These are phyloP conservation scores for Monosporascus sp. DNA, from an alignment of 2,329 filamentous ascomycete species.

Conservation along the genomic window DNA sequence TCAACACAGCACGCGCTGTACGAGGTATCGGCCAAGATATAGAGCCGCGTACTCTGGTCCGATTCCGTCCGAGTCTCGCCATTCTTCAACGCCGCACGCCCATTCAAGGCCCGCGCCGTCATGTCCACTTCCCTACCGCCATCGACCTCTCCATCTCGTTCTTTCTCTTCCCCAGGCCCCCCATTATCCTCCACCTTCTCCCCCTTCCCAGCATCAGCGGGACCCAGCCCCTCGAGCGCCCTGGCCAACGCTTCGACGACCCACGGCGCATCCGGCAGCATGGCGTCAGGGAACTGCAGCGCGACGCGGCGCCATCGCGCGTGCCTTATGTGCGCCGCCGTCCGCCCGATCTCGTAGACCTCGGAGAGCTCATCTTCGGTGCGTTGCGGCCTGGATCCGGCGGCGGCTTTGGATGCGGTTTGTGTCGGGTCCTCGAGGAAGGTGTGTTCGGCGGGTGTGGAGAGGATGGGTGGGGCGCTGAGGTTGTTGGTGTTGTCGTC, in stretches of 20 bases:
- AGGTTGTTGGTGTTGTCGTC: constrained; percentile 32
- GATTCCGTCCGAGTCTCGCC: not conserved
- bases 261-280: constrained; percentile 79
- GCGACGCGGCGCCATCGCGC: constrained; percentile 73
- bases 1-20: constrained; percentile 97
- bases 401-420: constrained; percentile 20
- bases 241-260: constrained; percentile 61
- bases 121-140: not conserved
- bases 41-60: constrained; percentile 45
- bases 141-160: constrained; percentile 3
- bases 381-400: constrained; percentile 25
- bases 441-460: constrained; percentile 54
- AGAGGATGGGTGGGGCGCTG: constrained; percentile 53
- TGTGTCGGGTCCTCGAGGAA: constrained; percentile 47
- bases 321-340: constrained; percentile 66
- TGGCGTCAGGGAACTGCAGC: constrained; percentile 91
- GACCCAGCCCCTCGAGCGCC: constrained; percentile 24
- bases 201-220: constrained; percentile 1
- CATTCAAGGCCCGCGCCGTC: not conserved
- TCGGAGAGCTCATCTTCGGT: constrained; percentile 65
- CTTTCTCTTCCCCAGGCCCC: constrained; percentile 4
- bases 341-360: constrained; percentile 82
- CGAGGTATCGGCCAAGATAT: constrained; percentile 89
- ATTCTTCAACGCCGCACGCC: not conserved
- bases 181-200: constrained; percentile 3